Evolutionary conservation across 2,329 filamentous ascomycete species (phyloP).

Genomic region (Neofusicoccum kwambonambiense): DNA sequence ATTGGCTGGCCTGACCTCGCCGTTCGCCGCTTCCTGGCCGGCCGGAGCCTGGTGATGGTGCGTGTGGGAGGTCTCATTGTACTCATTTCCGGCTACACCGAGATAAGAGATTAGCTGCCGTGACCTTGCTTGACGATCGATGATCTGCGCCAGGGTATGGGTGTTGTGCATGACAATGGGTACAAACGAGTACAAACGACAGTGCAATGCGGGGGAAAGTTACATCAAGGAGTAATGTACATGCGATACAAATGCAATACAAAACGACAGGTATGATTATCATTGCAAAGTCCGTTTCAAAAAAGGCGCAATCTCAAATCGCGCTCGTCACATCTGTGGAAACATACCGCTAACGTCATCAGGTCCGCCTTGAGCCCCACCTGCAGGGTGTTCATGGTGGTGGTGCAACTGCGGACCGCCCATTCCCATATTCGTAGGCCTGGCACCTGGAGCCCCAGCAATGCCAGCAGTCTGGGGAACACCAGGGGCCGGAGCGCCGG

Average conservation of each 20-base stretch:
- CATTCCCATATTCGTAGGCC: conserved; percentile 68
- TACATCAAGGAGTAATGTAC: conserved; percentile 45
- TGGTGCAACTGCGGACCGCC: conserved; percentile 64
- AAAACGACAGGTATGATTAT: conserved; percentile 41
- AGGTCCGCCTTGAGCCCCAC: conserved; percentile 58
- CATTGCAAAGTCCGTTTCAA: conserved; percentile 36
- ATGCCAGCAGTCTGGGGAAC: conserved; percentile 65
- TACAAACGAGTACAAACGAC: conserved; percentile 19
- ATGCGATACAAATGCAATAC: conserved; percentile 33
- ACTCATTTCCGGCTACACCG: conserved; percentile 57
- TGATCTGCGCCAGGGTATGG: conserved; percentile 26
- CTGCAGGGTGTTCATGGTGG: conserved; percentile 71
- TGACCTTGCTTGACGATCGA: conserved; percentile 28
- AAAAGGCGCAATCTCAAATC: conserved; percentile 22
- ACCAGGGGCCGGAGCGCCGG: conserved; percentile 59
- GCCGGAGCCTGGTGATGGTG: conserved; percentile 65
- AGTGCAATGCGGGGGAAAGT: conserved; percentile 33
- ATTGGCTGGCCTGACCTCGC: conserved; percentile 71
- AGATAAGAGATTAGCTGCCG: conserved; percentile 45
- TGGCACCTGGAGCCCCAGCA: conserved; percentile 55
- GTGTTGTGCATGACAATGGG: conserved; percentile 25
- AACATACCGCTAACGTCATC: conserved; percentile 97
- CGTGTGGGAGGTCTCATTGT: conserved; percentile 60
- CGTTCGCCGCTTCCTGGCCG: conserved; percentile 52
- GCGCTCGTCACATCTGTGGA: conserved; percentile 78